Base-by-base conservation (phyloP, 805 yeast species). In the Schwanniomyces pseudopolymorphus region DNA sequence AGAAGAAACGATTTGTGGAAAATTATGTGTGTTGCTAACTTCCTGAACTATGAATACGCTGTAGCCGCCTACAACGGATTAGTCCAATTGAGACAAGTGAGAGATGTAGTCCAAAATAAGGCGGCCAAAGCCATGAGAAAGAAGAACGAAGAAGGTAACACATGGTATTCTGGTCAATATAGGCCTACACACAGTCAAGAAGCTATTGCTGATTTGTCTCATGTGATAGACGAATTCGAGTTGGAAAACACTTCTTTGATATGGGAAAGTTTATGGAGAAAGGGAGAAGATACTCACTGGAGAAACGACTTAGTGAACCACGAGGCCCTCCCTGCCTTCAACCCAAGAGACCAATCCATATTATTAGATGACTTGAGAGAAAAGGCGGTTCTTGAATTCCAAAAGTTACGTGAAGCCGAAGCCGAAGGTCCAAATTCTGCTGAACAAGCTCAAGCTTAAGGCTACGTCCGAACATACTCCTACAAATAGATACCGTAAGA, bases 151-250 rank as follows among this genome's bases (percentile, higher is more conserved):
- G 87, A 81, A 47, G 94, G 95, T 1, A 84, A 87, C 67, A 81
- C 84, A 42, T 90, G 97, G 96, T 85, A 75, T 63, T 80, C 85
- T 47, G 92, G 89, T 40, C 96, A 88, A 67, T 92, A 79, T 72
- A 80, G 97, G 60, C 97, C 97, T 21, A 83, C 94, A 0, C 88
- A 85, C 67, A 75, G 95, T 10, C 96, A 89, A 64, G 97, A 91
- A 65, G 87, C 97, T 1, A 89, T 89, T 24, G 88, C 96, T 5
- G 98, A 91, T 67, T 69, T 91, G 53, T 69, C 81, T 26, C 76
- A 81, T 43, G 84, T 84, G 9, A 71, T 85, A n/a, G 90, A 85
- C 46, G 85, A 83, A 50, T 74, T 84, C 50, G 74, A 72, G 42
- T 65, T 72, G 55, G 71, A 63, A 28, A 51, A 72, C 52, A 72